Base-by-base conservation (phyloP, 2,329 filamentous ascomycete species). In the Stemphylium beticola region DNA sequence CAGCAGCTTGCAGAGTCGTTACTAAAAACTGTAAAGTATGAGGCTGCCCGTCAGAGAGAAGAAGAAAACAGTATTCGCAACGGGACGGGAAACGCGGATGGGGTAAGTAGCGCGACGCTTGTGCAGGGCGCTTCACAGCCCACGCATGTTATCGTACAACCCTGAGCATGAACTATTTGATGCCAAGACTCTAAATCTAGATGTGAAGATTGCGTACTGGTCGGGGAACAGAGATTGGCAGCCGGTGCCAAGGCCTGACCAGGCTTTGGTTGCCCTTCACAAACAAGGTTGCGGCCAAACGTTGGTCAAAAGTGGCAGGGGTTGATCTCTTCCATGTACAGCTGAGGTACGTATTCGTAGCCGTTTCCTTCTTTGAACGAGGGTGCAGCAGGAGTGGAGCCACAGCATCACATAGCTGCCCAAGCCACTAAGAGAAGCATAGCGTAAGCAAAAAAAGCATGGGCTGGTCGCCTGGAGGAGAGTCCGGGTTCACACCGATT, bases 381-480 rank as follows among this genome's bases (percentile, higher is more conserved):
- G 32, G 9, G 11, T 48, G 45, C 45, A 45, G 42, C 31, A 45
- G 14, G 20, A 45, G 15, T 12, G 14, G 31, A 36, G 42, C 45
- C 37, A 39, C 45, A 22, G 17, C 45, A 9, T 48, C 45, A 40
- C 29, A 14, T 33, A 32, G 36, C 18, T 32, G n/a, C 29, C 29
- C 9, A 15, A 31, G 9, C 14, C 6, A 32, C 10, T 17, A 12
- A 2, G 26, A 53, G 29, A n/a, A 39, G 48, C 15, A 34, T 50
- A 49, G 40, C 26, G 45, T 36, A 44, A 14, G 34, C 12, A 34
- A 36, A 22, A 48, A 54, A 50, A 54, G 51, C 46, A 50, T 39
- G 17, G 24, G 4, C 12, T 17, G 17, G 18, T 26, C 18, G 29
- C 46, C 51, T 29, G 14, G 32, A 39, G 33, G 34, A 54, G 17